Evolutionary conservation across 2,329 filamentous ascomycete genomes (phyloP).

Genomic region (Raffaelea arxii): DNA sequence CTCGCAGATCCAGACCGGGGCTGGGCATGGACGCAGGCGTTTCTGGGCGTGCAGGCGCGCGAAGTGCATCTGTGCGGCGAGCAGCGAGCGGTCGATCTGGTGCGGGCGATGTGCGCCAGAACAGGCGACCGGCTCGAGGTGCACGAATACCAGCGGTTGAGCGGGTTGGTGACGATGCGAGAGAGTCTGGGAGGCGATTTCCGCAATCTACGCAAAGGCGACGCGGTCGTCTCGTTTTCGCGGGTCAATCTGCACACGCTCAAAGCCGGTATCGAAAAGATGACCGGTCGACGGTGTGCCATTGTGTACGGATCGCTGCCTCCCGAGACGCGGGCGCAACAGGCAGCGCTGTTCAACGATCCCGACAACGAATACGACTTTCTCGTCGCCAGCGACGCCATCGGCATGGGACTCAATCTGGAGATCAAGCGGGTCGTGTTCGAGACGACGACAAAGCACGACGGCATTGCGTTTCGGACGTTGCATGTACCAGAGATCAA

Average conservation of each 20-base stretch:
- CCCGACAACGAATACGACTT: slow-evolving; percentile 93
- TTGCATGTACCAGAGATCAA: slow-evolving; percentile 74
- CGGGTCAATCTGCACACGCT: slow-evolving; percentile 71
- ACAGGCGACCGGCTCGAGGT: slow-evolving; percentile 76
- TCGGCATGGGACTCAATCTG: slow-evolving; percentile 94
- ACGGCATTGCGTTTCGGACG: slow-evolving; percentile 45
- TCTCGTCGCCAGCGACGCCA: slow-evolving; percentile 67
- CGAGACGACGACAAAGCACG: slow-evolving; percentile 64
- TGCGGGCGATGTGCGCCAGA: slow-evolving; percentile 65
- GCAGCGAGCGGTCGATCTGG: slow-evolving; percentile 67
- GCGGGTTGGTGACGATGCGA: slow-evolving; percentile 58
- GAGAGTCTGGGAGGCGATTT: slow-evolving; percentile 55
- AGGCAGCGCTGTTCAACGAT: slow-evolving; percentile 90
- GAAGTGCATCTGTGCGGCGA: slow-evolving; percentile 95
- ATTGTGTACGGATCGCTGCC: slow-evolving; percentile 89
- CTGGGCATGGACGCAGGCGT: slow-evolving; percentile 88
- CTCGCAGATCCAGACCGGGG: slow-evolving; percentile 71
- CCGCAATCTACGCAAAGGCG: slow-evolving; percentile 67
- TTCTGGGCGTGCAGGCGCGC: slow-evolving; percentile 76
- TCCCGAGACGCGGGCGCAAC: slow-evolving; percentile 83
- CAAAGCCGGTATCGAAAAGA: slow-evolving; percentile 65
- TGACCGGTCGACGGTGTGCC: slow-evolving; percentile 71
- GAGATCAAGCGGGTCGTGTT: slow-evolving; percentile 88
- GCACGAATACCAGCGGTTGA: slow-evolving; percentile 76
- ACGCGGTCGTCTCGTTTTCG: slow-evolving; percentile 82